phyloP scores from a whole-genome alignment of 2,329 filamentous ascomycete genomes.

The Aspergillus novoparasiticus region DNA sequence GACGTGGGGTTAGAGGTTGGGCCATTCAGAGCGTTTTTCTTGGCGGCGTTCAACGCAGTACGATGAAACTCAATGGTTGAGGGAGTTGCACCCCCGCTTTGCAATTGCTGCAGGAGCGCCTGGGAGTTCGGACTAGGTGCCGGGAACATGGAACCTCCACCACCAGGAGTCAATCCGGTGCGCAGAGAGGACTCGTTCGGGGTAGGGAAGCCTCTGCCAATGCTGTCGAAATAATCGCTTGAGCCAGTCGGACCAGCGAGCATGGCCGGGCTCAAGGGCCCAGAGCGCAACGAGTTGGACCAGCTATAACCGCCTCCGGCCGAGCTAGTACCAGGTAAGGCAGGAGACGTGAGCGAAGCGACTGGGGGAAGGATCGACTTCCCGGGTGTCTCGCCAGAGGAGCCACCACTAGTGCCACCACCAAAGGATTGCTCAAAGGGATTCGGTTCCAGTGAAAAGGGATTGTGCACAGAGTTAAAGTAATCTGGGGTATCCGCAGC shows the following conservation, averaged over 20 bases:
- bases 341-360: constrained; percentile 86
- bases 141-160: constrained; percentile 96
- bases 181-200: constrained; percentile 94
- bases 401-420: constrained; percentile 29
- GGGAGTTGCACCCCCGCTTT: constrained; percentile 82
- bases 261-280: constrained; percentile 96
- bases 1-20: constrained; percentile 47
- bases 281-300: constrained; percentile 84
- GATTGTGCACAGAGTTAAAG: constrained; percentile 62
- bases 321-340: constrained; percentile 73
- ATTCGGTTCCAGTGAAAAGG: constrained; percentile 75
- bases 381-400: constrained; percentile 75
- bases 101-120: constrained; percentile 76
- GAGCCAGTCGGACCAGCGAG: constrained; percentile 74
- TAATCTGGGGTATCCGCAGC: constrained; percentile 66
- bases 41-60: constrained; percentile 80
- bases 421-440: constrained; percentile 96
- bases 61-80: constrained; percentile 92
- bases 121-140: constrained; percentile 85
- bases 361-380: constrained; percentile 83
- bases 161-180: constrained; percentile 89
- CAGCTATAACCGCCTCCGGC: constrained; percentile 73
- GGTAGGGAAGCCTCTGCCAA: constrained; percentile 85
- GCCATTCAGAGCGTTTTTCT: constrained; percentile 54
- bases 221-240: constrained; percentile 86